Conservation (phyloP, 148 eudicot species). For the Cornus controversa region DNA sequence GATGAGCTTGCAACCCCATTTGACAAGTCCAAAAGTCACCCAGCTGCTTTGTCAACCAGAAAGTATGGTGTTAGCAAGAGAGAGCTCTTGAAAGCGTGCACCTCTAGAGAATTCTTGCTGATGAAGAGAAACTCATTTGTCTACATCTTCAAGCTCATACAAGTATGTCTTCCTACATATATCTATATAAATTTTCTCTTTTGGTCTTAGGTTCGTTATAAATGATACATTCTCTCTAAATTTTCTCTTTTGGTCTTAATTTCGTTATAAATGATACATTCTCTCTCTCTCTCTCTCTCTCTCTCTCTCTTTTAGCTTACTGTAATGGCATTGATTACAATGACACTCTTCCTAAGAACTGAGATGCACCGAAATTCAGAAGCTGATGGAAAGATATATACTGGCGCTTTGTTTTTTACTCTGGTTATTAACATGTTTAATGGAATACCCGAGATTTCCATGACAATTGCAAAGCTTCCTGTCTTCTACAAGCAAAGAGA, state of each 20-base stretch:
- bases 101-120: constrained; percentile 57
- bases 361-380: constrained; percentile 32
- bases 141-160: constrained; percentile 52
- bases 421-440: constrained; percentile 42
- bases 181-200: too few relatives aligned
- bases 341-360: too few relatives aligned
- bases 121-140: constrained; percentile 83
- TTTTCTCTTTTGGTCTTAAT: too few relatives aligned
- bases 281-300: too few relatives aligned
- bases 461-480: constrained; percentile 71
- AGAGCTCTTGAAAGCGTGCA: constrained; percentile 55
- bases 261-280: not conserved
- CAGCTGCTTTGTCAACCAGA: constrained; percentile 67
- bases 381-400: constrained; percentile 44
- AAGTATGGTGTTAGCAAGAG: constrained; percentile 49
- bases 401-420: constrained; percentile 58
- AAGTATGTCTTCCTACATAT: constrained; percentile 31
- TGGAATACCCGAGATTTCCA: constrained; percentile 62
- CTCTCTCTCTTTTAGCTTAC: constrained; percentile 37
- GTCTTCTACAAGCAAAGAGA: constrained; percentile 76
- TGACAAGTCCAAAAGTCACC: constrained; percentile 69
- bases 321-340: constrained; percentile 31
- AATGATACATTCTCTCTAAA: too few relatives aligned
- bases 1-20: constrained; percentile 52
- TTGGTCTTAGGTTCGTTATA: not conserved